Conservation (phyloP, 768 basidiomycete genomes). For the Coprinellus micaceus region DNA sequence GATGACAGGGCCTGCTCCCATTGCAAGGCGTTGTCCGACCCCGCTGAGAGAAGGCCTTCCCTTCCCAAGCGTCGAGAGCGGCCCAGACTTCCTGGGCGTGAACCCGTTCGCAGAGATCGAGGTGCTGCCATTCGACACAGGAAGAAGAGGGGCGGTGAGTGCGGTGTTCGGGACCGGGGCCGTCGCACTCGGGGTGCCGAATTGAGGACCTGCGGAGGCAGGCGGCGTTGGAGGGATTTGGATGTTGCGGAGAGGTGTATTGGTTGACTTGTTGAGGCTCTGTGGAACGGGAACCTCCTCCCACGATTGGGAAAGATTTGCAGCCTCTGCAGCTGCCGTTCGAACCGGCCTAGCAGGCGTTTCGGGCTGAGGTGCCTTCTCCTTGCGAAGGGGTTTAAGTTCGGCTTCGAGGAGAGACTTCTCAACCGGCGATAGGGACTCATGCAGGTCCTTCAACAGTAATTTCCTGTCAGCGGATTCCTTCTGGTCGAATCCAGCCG, state of each 20-base stretch:
- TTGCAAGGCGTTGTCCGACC: slow-evolving; percentile 21
- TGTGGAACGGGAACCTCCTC: slow-evolving; percentile 46
- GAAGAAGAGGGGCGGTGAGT: slow-evolving; percentile 16
- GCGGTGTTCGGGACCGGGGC: slow-evolving; percentile 2
- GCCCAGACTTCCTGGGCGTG: slow-evolving; percentile 29
- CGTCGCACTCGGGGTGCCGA: slow-evolving; percentile 27
- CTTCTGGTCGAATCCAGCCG: slow-evolving; percentile 34
- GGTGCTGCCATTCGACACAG: slow-evolving; percentile 14
- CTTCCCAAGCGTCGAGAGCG: slow-evolving; percentile 12
- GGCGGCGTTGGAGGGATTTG: slow-evolving; percentile 21
- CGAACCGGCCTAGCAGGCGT: neutral
- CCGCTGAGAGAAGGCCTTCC: slow-evolving; percentile 24
- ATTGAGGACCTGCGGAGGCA: slow-evolving; percentile 31
- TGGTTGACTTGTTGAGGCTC: slow-evolving; percentile 20
- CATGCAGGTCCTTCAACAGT: slow-evolving; percentile 69
- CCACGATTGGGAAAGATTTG: slow-evolving; percentile 55
- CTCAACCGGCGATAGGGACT: slow-evolving; percentile 59
- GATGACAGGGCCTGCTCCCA: slow-evolving; percentile 18
- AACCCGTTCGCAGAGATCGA: slow-evolving; percentile 17
- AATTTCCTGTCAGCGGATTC: slow-evolving; percentile 55
- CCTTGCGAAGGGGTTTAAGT: slow-evolving; percentile 29
- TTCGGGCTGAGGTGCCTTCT: neutral
- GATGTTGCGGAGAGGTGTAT: slow-evolving; percentile 22
- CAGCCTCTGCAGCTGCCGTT: slow-evolving; percentile 1
- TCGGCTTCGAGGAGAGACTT: slow-evolving; percentile 60